Evolutionary conservation across 805 yeast species (phyloP), one percentile per base, ranked within the genome.

Genomic region (Maudiozyma barnettii): DNA sequence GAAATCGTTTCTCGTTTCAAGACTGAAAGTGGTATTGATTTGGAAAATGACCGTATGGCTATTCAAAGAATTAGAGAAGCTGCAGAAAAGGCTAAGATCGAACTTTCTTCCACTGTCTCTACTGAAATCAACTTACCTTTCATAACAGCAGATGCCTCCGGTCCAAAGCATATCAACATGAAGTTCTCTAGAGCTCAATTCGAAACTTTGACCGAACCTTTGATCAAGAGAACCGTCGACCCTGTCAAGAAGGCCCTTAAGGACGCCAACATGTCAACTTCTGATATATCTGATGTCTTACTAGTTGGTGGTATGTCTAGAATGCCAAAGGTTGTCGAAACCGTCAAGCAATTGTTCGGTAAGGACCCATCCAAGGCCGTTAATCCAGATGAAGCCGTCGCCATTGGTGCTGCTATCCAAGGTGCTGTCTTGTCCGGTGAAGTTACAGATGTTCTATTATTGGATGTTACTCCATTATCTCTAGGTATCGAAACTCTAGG

Each of bases 401-500:
- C 95, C 51, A 81, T 89, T 71, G 97, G 97, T 73, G 97, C 97
- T 54, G 96, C 96, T 49, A 90, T 89, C 60, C 97, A 89, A 75
- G 97, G 96, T 71, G 97, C 95, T 61, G 95, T 89, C 54, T 75
- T 89, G 54, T 84, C 95, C 50, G 97, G 97, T 69, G 95, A 87
- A 70, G 95, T 89, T 56, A 86, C 85, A 66, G 95, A 89, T 64
- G 95, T 89, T 55, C 77, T 89, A 54, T 73, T 89, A 58, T 78
- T 89, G 61, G 97, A 89, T 71, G 93, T 85, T 41, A 83, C 93
- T 38, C 93, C 95, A 58, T 74, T 84, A 66, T 83, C 91, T 39
- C 65, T 89, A 56, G 97, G 97, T 83, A 89, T 89, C 67, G 97
- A 89, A 80, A 89, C 97, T 65, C 81, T 89, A 72, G 97, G 97